Base-by-base conservation (phyloP, 768 basidiomycete genomes). In the Tylopilus felleus region DNA sequence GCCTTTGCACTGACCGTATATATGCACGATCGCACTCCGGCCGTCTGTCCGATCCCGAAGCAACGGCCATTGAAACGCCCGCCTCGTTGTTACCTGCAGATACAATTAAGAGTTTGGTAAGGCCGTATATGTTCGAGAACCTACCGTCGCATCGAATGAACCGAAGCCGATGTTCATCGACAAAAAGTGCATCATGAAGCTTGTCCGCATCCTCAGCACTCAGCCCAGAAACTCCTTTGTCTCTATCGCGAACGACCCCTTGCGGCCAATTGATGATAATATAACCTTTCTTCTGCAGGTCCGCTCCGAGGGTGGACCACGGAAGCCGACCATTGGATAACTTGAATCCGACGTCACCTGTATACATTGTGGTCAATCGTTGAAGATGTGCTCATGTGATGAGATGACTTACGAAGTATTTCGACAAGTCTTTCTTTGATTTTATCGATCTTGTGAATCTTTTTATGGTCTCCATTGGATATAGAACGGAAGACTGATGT, bases 271-370 rank as follows among this genome's bases (percentile, higher is more conserved):
- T 48, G 17, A 48, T 0, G 7, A 60, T 50, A 23, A 0, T 28
- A n/a, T 56, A 61, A 4, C 59, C 55, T 2, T 41, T 40, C 38
- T 40, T 54, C 13, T 6, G 6, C 1, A 57, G 9, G 9, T 60
- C 47, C 4, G 8, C n/a, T n/a, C 58, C 44, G 19, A 62, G 56
- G 4, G 56, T 62, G 2, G 52, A 55, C 60, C 59, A 58, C 0
- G 52, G 60, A 0, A 61, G 55, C 0, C 55, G 55, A 19, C 47
- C 40, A 0, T 49, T 49, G 4, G 49, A 8, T 14, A 57, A n/a
- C 17, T n/a, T 22, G 36, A 60, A 57, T 1, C 55, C 52, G 1
- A 60, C 39, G 3, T 49, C 40, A 3, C 55, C 59, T 61, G 23
- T 1, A 47, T 29, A 3, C 3, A 43, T 14, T 0, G 14, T 5